phyloP scores from a whole-genome alignment of 495 filamentous ascomycete genomes.

The Aeminium ludgeri region DNA sequence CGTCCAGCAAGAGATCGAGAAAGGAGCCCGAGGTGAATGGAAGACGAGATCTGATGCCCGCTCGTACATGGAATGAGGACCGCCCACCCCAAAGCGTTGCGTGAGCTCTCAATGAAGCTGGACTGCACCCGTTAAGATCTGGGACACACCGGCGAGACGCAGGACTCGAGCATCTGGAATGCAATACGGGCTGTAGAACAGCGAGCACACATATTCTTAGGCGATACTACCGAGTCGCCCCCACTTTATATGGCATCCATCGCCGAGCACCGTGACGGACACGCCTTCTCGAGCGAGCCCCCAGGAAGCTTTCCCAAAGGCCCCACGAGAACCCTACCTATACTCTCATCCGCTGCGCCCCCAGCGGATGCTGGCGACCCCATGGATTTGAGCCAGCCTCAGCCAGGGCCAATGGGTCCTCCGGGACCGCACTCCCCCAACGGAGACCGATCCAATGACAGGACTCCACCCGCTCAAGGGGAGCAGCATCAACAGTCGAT shows the following conservation, averaged over 20 bases:
- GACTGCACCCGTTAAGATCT: no score
- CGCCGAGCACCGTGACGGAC: slow-evolving; percentile 6
- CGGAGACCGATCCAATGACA: slow-evolving; percentile 13
- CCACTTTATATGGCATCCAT: slow-evolving; percentile 20
- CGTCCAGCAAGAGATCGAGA: no score
- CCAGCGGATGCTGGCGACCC: slow-evolving; percentile 17
- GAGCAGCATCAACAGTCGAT: slow-evolving; percentile 1
- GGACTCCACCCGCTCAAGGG: slow-evolving; percentile 6
- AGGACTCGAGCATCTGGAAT: no score
- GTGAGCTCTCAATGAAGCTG: no score
- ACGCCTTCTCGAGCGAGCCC: background rate
- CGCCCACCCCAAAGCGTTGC: no score
- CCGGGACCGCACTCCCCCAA: slow-evolving; percentile 21
- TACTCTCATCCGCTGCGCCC: slow-evolving; percentile 20
- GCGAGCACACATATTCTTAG: no score
- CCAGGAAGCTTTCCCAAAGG: no score
- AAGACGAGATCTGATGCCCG: no score
- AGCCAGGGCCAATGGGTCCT: slow-evolving; percentile 21
- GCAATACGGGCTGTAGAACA: no score
- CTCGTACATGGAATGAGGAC: no score
- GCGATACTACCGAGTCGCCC: background rate
- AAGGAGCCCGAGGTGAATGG: no score
- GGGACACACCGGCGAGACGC: no score
- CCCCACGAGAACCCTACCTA: slow-evolving; percentile 23
- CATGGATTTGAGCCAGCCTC: slow-evolving; percentile 22